Base-by-base conservation (phyloP, 805 yeast genomes). In the Kodamaea kakaduensis region DNA sequence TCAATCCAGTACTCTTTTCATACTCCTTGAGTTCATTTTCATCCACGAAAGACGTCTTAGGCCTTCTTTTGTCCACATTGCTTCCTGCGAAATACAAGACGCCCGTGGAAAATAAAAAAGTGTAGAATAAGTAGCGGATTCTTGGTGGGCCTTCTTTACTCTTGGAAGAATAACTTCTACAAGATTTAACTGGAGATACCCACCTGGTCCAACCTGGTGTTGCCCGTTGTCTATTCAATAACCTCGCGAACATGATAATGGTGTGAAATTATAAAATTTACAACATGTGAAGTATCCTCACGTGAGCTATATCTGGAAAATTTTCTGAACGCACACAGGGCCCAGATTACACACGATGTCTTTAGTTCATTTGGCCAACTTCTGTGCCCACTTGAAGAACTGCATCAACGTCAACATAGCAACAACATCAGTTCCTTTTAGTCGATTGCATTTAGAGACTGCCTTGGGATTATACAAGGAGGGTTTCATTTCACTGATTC, bases 311-410 rank as follows among this genome's bases (percentile, higher is more conserved):
- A 12, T 3, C 4, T 23, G 18, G 22, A 32, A 32, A 32, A 15
- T 32, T 32, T 32, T 32, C 17, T 24, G 4, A 25, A 13, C 17
- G 6, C 25, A 6, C 5, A 5, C 25, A 19, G 10, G 32, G 13
- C 30, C 15, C 14, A 16, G 5, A 6, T 4, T 9, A 10, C 4
- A 19, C 17, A 14, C n/a, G 37, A 88, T 90, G 96, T 88, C 96
- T 20, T 70, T 89, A 36, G 94, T 84, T 32, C 82, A 80, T 46
- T 71, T 93, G 43, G 93, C 90, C 9, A 75, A 87, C 64, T 71
- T 84, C 27, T 85, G 96, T 54, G 79, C 95, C 15, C 97, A 90
- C 55, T 57, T 93, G 43, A 94, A 87, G 59, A 93, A 93, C 62
- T 86, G 90, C 48, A 73, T 85, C 10, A 74, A 82, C 57, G 90